Conservation (phyloP, 345 rosid genomes). For the Adansonia digitata region DNA sequence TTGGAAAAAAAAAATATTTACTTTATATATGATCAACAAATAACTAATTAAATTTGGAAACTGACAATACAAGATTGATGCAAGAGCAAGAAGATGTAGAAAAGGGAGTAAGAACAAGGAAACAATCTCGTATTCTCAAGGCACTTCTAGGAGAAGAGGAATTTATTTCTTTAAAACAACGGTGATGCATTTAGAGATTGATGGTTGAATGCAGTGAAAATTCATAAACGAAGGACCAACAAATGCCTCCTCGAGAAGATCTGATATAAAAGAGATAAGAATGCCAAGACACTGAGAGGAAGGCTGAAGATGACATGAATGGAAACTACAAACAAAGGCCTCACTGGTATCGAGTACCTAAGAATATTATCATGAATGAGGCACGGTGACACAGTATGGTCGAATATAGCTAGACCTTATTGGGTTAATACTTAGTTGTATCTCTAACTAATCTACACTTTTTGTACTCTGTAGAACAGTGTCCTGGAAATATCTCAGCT, state of each 20-base stretch:
- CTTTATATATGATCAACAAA: not conserved
- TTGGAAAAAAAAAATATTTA: not conserved
- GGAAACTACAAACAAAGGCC: not conserved
- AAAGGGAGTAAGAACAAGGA: too few species aligned
- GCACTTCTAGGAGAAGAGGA: too few species aligned
- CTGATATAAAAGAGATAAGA: not conserved
- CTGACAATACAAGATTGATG: not conserved
- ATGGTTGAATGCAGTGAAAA: not conserved
- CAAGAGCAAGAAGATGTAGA: not conserved
- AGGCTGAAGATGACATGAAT: not conserved
- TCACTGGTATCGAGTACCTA: not conserved
- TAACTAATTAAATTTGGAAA: not conserved
- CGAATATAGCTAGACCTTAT: not conserved
- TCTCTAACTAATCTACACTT: not conserved
- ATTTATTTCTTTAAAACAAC: too few species aligned
- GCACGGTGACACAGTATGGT: not conserved
- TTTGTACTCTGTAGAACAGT: not conserved
- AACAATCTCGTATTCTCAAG: too few species aligned
- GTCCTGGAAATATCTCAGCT: not conserved
- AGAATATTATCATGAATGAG: not conserved
- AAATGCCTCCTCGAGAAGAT: not conserved
- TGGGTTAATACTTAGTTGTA: not conserved
- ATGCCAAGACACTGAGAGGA: not conserved
- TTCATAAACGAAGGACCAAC: not conserved
- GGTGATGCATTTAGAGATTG: not conserved